Base-by-base conservation (phyloP, 257 asterid genomes). In the Nicotiana noctiflora region DNA sequence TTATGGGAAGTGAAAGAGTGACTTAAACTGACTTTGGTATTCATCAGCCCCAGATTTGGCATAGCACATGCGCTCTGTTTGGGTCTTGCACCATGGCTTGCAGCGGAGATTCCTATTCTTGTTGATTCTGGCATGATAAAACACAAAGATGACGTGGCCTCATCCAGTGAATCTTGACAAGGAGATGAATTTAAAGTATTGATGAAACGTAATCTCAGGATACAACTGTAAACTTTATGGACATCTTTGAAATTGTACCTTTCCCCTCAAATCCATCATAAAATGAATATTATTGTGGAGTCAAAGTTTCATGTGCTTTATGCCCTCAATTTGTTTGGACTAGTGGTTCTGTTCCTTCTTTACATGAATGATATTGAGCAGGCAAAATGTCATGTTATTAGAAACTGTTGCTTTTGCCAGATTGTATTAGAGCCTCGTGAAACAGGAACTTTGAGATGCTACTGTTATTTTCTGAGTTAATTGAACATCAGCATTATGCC, bases 31-130 rank as follows among this genome's bases (percentile, higher is more conserved):
- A 68, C 78, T 23, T 23, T 14, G 4, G 8, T 72, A 46, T 15
- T 70, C 61, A 23, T 72, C 90, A 94, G 98, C 84, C 98, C 97
- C 76, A 92, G 98, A 87, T 94, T 94, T 84, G 98, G 98, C 32
- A 87, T 94, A 72, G 98, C 98, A 2, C 98, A 94, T 82, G 98
- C 97, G 4, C 97, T 94, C 32, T 94, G 98, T 79, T 84, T 94
- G 89, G 98, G 98, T 8, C 97, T 92, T 80, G 97, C 97, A 72
- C 98, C 98, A 19, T 94, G 98, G 98, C 92, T 92, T 81, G 98
- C 97, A 13, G 98, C 97, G 17, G 98, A 94, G 86, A 94, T 94
- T 83, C 98, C 97, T 1, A 74, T 94, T 76, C 96, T 94, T 8
- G 97, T 92, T 70, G 98, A 92, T 90, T 92, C 98, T 76, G 97